Evolutionary conservation across 441 rosid species (phyloP).

Genomic region (Erodium texanum): DNA sequence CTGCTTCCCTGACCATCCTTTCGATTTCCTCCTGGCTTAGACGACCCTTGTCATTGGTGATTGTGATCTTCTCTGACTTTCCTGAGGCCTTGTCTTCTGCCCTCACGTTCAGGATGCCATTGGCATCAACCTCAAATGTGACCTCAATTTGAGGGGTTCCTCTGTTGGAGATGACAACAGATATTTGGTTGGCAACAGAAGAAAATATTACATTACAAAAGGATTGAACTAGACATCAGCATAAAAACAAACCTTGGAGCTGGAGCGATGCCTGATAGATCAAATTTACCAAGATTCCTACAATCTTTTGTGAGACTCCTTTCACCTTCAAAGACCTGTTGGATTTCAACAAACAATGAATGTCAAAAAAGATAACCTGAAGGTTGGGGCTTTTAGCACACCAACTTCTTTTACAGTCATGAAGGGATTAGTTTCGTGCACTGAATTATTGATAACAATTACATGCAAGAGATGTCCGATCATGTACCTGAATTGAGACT

Average conservation of each 20-base stretch:
- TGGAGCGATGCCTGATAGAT: conserved; percentile 71
- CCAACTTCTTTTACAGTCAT: too few species aligned
- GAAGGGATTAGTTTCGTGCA: too few species aligned
- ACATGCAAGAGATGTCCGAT: too few species aligned
- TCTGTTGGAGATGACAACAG: conserved; percentile 29
- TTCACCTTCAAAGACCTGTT: conserved; percentile 92
- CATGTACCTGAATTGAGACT: conserved; percentile 80
- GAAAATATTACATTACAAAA: too few species aligned
- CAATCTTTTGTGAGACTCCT: conserved; percentile 96
- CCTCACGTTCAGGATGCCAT: conserved; percentile 84
- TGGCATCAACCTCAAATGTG: conserved; percentile 93
- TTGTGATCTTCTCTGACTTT: conserved; percentile 90
- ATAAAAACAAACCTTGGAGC: conserved; percentile 70
- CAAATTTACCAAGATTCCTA: conserved; percentile 84
- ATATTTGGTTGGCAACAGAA: too few species aligned
- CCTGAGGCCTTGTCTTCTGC: conserved; percentile 94
- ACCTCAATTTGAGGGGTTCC: conserved; percentile 99
- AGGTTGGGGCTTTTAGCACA: too few species aligned
- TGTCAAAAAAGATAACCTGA: too few species aligned
- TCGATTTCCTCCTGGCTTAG: conserved; percentile 95
- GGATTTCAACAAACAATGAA: too few species aligned
- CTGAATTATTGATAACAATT: too few species aligned
- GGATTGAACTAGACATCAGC: too few species aligned
- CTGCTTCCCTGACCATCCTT: conserved; percentile 88
- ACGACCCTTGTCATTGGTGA: conserved; percentile 94